These are phyloP conservation scores for Fusarium sulawesiense DNA, from an alignment of 2,329 filamentous ascomycete species.

Conservation along the genomic window DNA sequence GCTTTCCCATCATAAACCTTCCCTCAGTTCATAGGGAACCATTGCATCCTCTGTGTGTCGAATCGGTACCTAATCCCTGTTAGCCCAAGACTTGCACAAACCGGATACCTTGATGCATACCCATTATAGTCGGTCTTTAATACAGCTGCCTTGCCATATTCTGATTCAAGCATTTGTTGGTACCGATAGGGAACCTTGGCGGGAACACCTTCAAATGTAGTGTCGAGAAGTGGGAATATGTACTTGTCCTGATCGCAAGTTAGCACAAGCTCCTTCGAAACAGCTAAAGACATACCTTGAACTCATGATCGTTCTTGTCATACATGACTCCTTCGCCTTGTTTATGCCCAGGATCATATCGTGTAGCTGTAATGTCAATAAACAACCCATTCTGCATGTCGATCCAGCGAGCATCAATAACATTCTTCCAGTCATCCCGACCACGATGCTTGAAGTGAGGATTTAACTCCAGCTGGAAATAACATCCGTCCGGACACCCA, in stretches of 20 bases:
- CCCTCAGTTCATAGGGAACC: constrained; percentile 37
- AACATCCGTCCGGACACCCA: constrained; percentile 52
- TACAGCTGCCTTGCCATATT: constrained; percentile 67
- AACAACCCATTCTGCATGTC: constrained; percentile 60
- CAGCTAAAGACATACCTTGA: constrained; percentile 52
- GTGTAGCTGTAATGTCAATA: constrained; percentile 63
- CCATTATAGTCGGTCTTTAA: constrained; percentile 62
- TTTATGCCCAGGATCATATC: constrained; percentile 60
- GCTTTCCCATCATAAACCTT: too few relatives aligned
- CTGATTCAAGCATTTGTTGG: constrained; percentile 66
- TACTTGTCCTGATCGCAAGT: constrained; percentile 59
- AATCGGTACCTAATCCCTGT: constrained; percentile 54
- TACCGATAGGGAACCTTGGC: constrained; percentile 75
- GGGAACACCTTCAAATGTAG: constrained; percentile 73
- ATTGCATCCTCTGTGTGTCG: constrained; percentile 52
- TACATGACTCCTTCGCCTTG: constrained; percentile 59
- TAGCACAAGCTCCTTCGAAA: neutral
- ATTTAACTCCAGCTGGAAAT: constrained; percentile 63
- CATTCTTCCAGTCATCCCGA: constrained; percentile 54
- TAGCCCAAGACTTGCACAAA: constrained; percentile 2
- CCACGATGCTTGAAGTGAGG: constrained; percentile 55
- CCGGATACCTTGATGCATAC: constrained; percentile 52
- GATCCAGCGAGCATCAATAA: constrained; percentile 63
- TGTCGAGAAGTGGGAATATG: constrained; percentile 76
- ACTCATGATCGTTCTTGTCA: constrained; percentile 64